A percentile compares a stretch with the other conserved stretches of the same genome.
Conservation (phyloP, 2,329 filamentous ascomycete species). For the Phyllosticta paracitricarpa region DNA sequence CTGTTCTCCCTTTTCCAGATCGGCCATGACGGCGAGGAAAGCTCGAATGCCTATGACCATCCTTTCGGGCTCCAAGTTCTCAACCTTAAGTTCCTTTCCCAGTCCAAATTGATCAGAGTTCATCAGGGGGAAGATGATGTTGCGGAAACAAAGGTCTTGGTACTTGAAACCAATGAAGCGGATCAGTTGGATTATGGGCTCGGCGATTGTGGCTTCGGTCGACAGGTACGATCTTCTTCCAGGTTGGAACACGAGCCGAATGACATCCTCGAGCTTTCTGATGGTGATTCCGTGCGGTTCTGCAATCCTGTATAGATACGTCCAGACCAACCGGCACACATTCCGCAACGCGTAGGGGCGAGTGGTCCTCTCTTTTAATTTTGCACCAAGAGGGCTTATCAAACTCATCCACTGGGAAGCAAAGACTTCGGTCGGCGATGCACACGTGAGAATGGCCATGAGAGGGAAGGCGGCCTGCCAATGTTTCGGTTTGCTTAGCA, state of each 20-base stretch:
- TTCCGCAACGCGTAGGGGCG: constrained; percentile 77
- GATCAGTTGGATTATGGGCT: constrained; percentile 87
- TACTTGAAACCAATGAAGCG: constrained; percentile 89
- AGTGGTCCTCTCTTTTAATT: constrained; percentile 72
- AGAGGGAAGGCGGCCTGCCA: constrained; percentile 85
- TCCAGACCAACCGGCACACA: constrained; percentile 85
- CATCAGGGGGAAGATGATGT: constrained; percentile 87
- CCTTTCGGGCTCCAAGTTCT: constrained; percentile 88
- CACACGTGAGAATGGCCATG: constrained; percentile 76
- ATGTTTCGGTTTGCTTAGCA: constrained; percentile 85
- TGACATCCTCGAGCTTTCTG: constrained; percentile 81
- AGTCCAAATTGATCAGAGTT: constrained; percentile 81
- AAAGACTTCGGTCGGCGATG: constrained; percentile 77
- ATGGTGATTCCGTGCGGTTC: constrained; percentile 59
- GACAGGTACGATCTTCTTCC: constrained; percentile 73
- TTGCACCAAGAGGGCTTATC: constrained; percentile 65
- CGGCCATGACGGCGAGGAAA: constrained; percentile 85
- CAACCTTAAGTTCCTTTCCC: constrained; percentile 70
- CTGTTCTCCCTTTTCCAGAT: constrained; percentile 75
- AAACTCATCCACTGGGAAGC: constrained; percentile 78
- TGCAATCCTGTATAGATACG: constrained; percentile 71
- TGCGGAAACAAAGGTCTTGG: constrained; percentile 86
- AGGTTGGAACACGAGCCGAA: constrained; percentile 71
- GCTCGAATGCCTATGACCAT: constrained; percentile 96
- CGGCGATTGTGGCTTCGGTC: constrained; percentile 72